A percentile compares a stretch with the other conserved stretches of the same genome.
phyloP scores from a whole-genome alignment of 169 alveolate genomes.

The Plasmodium cynomolgi region DNA sequence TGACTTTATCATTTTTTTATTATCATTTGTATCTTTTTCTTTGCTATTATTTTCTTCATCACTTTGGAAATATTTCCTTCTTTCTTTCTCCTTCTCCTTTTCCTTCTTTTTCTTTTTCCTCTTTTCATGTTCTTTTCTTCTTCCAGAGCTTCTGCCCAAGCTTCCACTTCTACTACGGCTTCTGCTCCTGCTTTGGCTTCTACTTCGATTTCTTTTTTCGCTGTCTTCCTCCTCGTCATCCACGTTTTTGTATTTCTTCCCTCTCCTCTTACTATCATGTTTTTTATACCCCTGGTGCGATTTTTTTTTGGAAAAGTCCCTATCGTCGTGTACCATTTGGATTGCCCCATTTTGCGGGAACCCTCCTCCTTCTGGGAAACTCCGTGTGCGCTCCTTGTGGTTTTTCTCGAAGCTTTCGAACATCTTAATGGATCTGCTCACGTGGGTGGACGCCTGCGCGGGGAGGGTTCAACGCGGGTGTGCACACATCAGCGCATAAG shows the following conservation, averaged over 20 bases:
- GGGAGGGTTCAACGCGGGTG: background rate
- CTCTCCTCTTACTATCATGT: background rate
- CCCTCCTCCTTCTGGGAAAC: background rate
- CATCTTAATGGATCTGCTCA: conserved; percentile 11
- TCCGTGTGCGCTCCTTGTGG: background rate
- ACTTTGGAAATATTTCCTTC: conserved; percentile 1
- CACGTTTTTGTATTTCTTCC: conserved; percentile 13
- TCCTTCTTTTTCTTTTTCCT: conserved; percentile 7
- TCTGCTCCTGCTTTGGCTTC: background rate
- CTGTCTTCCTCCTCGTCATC: conserved; percentile 32
- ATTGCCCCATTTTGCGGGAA: background rate
- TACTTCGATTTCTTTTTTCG: background rate
- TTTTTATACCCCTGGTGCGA: conserved; percentile 20
- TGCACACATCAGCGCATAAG: background rate
- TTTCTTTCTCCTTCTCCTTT: conserved; percentile 14
- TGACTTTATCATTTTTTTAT: background rate
- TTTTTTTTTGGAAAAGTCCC: conserved; percentile 9
- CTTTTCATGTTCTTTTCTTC: conserved; percentile 25
- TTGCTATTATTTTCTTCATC: conserved; percentile 17
- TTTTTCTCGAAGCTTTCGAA: conserved; percentile 44
- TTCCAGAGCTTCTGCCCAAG: conserved; percentile 10
- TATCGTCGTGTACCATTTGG: background rate
- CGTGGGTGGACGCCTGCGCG: conserved; percentile 48
- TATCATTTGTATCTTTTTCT: conserved; percentile 31
- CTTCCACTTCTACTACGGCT: conserved; percentile 19